Conservation (phyloP, 2,329 filamentous ascomycete genomes). For the Pochonia chlamydosporia region DNA sequence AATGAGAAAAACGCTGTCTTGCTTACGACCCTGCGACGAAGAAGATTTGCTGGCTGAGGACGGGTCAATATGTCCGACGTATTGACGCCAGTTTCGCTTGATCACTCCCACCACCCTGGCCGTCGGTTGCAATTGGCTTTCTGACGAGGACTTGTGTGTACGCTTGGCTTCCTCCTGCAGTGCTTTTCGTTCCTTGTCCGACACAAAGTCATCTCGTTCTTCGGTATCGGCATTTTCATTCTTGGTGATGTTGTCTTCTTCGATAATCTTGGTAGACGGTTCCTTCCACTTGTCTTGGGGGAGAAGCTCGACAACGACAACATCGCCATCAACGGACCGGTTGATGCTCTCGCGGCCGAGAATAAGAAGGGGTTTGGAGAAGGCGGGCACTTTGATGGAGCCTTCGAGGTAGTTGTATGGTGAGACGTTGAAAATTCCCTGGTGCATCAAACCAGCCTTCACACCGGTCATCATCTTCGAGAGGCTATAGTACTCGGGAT, state of each 20-base stretch:
- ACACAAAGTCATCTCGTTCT: slow-evolving; percentile 69
- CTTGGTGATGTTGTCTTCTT: slow-evolving; percentile 85
- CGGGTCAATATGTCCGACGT: slow-evolving; percentile 90
- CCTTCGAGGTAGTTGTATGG: slow-evolving; percentile 98
- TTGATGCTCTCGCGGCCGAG: slow-evolving; percentile 96
- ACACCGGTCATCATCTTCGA: slow-evolving; percentile 94
- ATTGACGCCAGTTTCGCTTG: slow-evolving; percentile 96
- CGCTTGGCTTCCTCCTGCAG: slow-evolving; percentile 88
- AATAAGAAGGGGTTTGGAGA: slow-evolving; percentile 81
- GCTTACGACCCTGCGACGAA: slow-evolving; percentile 71
- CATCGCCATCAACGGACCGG: slow-evolving; percentile 82
- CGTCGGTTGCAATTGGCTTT: slow-evolving; percentile 80
- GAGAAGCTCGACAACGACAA: slow-evolving; percentile 88
- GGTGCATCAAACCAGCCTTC: slow-evolving; percentile 82
- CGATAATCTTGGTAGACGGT: slow-evolving; percentile 90
- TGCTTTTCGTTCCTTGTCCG: slow-evolving; percentile 77
- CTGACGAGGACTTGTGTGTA: slow-evolving; percentile 68
- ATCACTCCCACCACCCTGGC: slow-evolving; percentile 87
- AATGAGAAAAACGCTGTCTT: slow-evolving; percentile 89
- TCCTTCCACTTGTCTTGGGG: slow-evolving; percentile 96
- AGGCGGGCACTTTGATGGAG: slow-evolving; percentile 82
- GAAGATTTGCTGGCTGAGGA: slow-evolving; percentile 71
- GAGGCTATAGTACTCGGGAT: slow-evolving; percentile 81
- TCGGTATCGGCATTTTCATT: slow-evolving; percentile 91
- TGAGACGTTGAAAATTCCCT: slow-evolving; percentile 93